A percentile compares a stretch with the other conserved stretches of the same genome.
phyloP scores from a whole-genome alignment of 2,329 filamentous ascomycete species.

The Fusarium piperis region DNA sequence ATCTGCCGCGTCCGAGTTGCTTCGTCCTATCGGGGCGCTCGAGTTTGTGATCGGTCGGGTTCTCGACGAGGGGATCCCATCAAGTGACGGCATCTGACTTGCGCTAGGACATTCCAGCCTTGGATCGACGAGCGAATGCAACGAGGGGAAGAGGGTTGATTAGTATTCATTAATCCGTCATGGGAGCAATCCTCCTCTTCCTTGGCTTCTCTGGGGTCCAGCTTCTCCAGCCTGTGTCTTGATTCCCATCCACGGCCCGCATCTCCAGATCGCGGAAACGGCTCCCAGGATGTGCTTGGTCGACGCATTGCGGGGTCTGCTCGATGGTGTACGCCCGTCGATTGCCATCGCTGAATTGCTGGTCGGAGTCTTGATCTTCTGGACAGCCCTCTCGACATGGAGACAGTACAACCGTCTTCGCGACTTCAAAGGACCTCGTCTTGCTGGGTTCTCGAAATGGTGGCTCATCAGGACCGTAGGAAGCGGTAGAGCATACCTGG shows the following conservation, averaged over 20 bases:
- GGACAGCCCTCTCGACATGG: conserved; percentile 30
- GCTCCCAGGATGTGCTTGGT: conserved; percentile 10
- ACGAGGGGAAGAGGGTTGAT: not conserved
- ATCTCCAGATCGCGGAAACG: not conserved
- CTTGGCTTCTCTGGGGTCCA: not conserved
- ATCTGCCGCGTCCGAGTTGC: not conserved
- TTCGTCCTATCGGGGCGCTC: not conserved
- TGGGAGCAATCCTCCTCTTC: not conserved
- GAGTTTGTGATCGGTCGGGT: not conserved
- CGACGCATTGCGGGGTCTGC: not conserved
- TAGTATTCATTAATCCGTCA: not conserved
- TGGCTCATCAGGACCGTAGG: conserved; percentile 49
- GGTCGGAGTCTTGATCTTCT: conserved; percentile 8
- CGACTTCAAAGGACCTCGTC: conserved; percentile 52
- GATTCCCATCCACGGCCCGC: not conserved
- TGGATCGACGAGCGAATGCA: not conserved
- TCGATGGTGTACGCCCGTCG: conserved; percentile 7
- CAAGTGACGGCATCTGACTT: not conserved
- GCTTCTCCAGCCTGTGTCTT: conserved; percentile 3
- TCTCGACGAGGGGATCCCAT: not conserved
- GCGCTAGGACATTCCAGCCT: not conserved
- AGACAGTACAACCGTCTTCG: conserved; percentile 50
- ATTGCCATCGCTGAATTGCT: conserved; percentile 14
- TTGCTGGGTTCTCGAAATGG: conserved; percentile 51
- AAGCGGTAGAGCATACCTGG: conserved; percentile 47